Evolutionary conservation across 1,139 yeast species (phyloP).

Genomic region (Lodderomyces orthopsilosis): DNA sequence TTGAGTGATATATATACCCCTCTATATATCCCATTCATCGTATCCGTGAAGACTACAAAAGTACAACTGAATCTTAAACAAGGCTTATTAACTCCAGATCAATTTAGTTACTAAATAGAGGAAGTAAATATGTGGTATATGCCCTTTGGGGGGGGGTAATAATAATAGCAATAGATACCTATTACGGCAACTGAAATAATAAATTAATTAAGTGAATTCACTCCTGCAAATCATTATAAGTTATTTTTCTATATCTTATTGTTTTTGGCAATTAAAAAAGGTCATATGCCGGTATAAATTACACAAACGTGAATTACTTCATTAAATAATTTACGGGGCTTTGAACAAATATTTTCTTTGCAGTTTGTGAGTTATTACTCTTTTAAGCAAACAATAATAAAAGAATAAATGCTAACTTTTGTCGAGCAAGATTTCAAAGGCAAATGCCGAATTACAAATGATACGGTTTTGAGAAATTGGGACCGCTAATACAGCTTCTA

Average conservation of each 20-base stretch:
- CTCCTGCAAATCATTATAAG: background rate
- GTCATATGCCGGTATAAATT: background rate
- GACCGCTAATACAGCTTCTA: no score
- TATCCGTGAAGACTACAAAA: no score
- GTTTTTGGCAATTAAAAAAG: background rate
- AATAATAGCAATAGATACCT: background rate
- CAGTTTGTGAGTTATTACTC: constrained; percentile 1
- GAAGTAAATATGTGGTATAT: background rate
- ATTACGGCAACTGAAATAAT: background rate
- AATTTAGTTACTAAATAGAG: background rate
- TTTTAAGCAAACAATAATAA: background rate
- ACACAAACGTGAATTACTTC: background rate
- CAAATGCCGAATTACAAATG: background rate
- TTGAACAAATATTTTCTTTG: background rate
- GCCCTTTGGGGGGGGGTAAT: background rate
- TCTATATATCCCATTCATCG: no score
- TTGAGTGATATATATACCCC: no score
- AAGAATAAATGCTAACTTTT: background rate
- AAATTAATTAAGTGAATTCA: background rate
- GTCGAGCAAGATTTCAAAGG: no score
- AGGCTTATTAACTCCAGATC: background rate
- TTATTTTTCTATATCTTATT: background rate
- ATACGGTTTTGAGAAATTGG: no score
- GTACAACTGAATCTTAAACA: background rate
- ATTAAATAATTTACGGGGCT: background rate